Evolutionary conservation across 164 flowering plant genomes (phyloP).

Genomic region (Berberis vulgaris): DNA sequence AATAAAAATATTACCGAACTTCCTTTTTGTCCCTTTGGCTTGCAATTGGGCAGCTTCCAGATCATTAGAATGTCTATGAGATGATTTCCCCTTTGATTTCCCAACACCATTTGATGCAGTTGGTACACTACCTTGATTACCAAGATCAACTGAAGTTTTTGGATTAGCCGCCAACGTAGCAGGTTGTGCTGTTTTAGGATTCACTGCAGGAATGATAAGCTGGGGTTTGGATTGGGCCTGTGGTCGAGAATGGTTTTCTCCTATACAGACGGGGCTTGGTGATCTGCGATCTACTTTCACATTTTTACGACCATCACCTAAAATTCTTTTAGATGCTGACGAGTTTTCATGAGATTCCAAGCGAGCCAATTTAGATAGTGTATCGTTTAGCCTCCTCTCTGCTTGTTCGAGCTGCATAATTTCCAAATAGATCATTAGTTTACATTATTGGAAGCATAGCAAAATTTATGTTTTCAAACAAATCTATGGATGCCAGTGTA

Average conservation of each 20-base stretch:
- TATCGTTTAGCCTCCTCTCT: conserved; percentile 50
- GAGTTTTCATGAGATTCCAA: conserved; percentile 28
- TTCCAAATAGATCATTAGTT: conserved; percentile 1
- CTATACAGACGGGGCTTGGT: conserved; percentile 19
- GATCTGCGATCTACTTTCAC: conserved; percentile 28
- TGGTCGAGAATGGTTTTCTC: conserved; percentile 20
- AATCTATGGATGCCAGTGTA: not conserved
- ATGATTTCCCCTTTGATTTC: conserved; percentile 26
- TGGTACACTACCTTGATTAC: conserved; percentile 14
- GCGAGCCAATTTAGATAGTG: conserved; percentile 52
- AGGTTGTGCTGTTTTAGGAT: conserved; percentile 34
- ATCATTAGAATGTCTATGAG: conserved; percentile 21
- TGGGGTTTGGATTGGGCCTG: conserved; percentile 37
- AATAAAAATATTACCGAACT: conserved; percentile 38
- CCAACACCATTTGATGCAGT: conserved; percentile 14
- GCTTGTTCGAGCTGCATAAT: conserved; percentile 65
- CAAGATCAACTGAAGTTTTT: conserved; percentile 26
- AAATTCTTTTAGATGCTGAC: conserved; percentile 18
- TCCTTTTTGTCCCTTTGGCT: conserved; percentile 52
- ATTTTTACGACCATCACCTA: conserved; percentile 16
- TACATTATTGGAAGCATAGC: not conserved
- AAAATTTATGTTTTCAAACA: not conserved
- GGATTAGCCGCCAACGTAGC: conserved; percentile 12
- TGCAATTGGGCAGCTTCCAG: conserved; percentile 25
- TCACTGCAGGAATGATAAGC: conserved; percentile 54